phyloP scores from a whole-genome alignment of 2,329 filamentous ascomycete species.

The Colletotrichum chrysophilum region DNA sequence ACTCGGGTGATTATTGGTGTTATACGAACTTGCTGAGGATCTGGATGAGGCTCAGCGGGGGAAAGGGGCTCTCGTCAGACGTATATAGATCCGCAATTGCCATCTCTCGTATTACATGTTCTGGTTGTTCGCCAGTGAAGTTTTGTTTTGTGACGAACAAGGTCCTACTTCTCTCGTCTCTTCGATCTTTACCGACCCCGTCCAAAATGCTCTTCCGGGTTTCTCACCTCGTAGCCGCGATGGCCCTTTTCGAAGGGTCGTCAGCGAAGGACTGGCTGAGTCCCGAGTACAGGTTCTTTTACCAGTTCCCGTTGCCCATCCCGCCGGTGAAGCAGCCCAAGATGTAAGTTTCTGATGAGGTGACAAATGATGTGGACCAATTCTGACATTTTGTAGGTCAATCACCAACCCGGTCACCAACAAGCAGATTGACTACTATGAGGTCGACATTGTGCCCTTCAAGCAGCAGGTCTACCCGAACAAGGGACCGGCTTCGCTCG shows the following conservation, averaged over 20 bases:
- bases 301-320: conserved; percentile 46
- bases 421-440: conserved; percentile 33
- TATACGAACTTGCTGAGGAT: neutral
- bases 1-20: neutral
- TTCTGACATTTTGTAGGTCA: neutral
- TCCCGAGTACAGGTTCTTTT: conserved; percentile 42
- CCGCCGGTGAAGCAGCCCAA: conserved; percentile 46
- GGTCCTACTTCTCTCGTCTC: neutral
- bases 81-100: neutral
- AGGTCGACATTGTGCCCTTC: conserved; percentile 17
- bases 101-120: neutral
- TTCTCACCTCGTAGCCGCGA: neutral
- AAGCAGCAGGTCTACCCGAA: conserved; percentile 40
- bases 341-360: conserved; percentile 31
- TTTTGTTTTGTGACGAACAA: neutral
- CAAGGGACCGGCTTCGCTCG: conserved; percentile 32
- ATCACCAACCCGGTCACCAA: conserved; percentile 34
- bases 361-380: neutral
- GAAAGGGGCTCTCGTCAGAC: neutral
- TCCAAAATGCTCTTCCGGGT: neutral
- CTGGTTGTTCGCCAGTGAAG: neutral
- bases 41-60: neutral
- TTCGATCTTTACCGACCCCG: neutral
- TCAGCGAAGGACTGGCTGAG: conserved; percentile 25
- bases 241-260: conserved; percentile 5